Conservation (phyloP, 768 basidiomycete species). For the Leccinum sublutescens region DNA sequence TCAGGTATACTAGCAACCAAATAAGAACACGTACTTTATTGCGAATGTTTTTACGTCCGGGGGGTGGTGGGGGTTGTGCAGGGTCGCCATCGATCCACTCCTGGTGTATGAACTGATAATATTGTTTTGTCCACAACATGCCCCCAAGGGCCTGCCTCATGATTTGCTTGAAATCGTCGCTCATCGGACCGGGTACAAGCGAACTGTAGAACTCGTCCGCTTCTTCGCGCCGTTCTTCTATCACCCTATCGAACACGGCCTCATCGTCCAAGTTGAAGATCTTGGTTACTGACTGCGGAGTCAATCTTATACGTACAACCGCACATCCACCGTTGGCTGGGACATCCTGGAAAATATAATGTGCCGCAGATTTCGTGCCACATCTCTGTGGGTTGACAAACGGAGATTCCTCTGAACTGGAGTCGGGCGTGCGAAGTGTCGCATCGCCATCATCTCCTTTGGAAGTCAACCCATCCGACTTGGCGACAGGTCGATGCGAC, state of each 20-base stretch:
- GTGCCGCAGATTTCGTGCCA: slow-evolving; percentile 93
- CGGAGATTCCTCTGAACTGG: not conserved
- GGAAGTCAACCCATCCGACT: slow-evolving; percentile 27
- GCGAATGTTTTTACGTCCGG: slow-evolving; percentile 78
- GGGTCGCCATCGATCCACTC: slow-evolving; percentile 97
- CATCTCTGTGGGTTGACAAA: slow-evolving; percentile 85
- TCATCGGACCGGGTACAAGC: slow-evolving; percentile 79
- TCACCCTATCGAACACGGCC: slow-evolving; percentile 77
- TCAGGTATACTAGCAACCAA: not conserved
- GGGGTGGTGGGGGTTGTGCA: slow-evolving; percentile 91
- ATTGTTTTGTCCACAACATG: slow-evolving; percentile 99
- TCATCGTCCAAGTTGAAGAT: slow-evolving; percentile 87
- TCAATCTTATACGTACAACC: slow-evolving; percentile 92
- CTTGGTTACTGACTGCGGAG: slow-evolving; percentile 68
- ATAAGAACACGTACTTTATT: slow-evolving; percentile 59
- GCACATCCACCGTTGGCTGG: slow-evolving; percentile 92
- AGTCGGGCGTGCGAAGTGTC: not conserved
- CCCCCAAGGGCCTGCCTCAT: slow-evolving; percentile 95
- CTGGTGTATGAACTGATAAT: slow-evolving; percentile 93
- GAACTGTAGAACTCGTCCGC: slow-evolving; percentile 94
- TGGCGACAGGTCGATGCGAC: slow-evolving; percentile 63
- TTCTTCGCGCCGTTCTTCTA: slow-evolving; percentile 90
- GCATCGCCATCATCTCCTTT: not conserved
- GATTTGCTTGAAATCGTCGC: slow-evolving; percentile 91
- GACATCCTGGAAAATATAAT: slow-evolving; percentile 84